Conservation (phyloP, 805 yeast species). For the Ogataea corticis region DNA sequence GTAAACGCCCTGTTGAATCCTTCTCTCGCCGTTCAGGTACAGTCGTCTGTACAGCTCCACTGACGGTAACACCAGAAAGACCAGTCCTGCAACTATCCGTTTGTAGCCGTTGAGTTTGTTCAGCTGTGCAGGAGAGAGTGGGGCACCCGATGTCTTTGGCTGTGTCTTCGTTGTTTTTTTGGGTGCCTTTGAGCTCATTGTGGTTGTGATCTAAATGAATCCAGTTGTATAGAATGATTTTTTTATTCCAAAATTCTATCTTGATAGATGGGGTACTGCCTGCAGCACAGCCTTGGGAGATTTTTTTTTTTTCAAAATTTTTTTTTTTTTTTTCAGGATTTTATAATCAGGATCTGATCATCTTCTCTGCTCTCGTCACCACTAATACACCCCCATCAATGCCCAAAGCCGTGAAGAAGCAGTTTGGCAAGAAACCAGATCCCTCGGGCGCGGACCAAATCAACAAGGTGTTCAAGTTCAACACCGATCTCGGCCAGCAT, state of each 20-base stretch:
- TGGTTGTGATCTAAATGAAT: neutral
- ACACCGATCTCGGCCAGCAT: slow-evolving; percentile 96
- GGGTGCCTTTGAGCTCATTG: neutral
- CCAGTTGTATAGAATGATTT: too few relatives aligned
- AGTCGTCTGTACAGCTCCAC: slow-evolving; percentile 35
- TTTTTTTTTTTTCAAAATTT: slow-evolving; percentile 1
- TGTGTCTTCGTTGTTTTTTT: neutral
- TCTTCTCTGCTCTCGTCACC: neutral
- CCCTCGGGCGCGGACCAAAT: slow-evolving; percentile 67
- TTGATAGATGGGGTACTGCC: too few relatives aligned
- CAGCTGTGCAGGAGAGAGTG: slow-evolving; percentile 22
- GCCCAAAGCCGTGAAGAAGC: slow-evolving; percentile 69
- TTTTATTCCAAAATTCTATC: too few relatives aligned
- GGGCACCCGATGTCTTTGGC: neutral
- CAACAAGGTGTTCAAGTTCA: slow-evolving; percentile 90
- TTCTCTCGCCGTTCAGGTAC: slow-evolving; percentile 42
- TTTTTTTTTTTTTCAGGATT: neutral
- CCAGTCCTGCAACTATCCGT: slow-evolving; percentile 34
- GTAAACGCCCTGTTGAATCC: slow-evolving; percentile 46
- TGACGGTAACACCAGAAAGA: slow-evolving; percentile 32
- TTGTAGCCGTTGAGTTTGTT: slow-evolving; percentile 26
- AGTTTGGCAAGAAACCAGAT: slow-evolving; percentile 52
- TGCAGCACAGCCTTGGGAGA: too few relatives aligned
- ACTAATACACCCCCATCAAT: slow-evolving; percentile 29
- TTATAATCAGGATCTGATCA: neutral